Evolutionary conservation across 2,329 filamentous ascomycete species (phyloP).

Genomic region (Aspergillus felis): DNA sequence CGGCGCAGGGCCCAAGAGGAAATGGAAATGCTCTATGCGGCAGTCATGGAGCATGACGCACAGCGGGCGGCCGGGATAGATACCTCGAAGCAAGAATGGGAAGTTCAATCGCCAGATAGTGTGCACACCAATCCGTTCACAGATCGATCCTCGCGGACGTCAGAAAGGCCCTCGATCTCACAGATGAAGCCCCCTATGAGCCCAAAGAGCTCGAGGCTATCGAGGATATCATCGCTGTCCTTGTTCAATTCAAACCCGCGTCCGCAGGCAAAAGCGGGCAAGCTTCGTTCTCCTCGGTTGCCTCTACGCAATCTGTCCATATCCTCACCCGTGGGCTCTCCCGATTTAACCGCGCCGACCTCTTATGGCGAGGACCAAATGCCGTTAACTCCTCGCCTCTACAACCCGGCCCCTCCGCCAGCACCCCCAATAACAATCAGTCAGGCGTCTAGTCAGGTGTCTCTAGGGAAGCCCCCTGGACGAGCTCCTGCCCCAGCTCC

Average conservation of each 20-base stretch:
- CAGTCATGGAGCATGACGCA: constrained; percentile 83
- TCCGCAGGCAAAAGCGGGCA: constrained; percentile 38
- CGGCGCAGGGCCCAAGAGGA: constrained; percentile 72
- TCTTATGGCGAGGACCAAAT: constrained; percentile 51
- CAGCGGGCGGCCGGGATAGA: constrained; percentile 35
- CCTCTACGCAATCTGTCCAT: constrained; percentile 55
- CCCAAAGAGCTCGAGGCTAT: constrained; percentile 35
- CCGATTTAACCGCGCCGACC: constrained; percentile 39
- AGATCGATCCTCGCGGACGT: constrained; percentile 23
- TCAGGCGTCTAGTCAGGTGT: constrained; percentile 36
- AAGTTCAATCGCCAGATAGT: constrained; percentile 21
- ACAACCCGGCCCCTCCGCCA: constrained; percentile 55
- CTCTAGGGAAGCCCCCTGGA: constrained; percentile 12
- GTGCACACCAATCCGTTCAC: constrained; percentile 26
- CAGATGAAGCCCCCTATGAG: constrained; percentile 21
- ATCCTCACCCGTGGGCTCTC: constrained; percentile 50
- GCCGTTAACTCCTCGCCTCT: constrained; percentile 54
- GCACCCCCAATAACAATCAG: constrained; percentile 18
- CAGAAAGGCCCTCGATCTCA: constrained; percentile 18
- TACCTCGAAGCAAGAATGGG: constrained; percentile 14
- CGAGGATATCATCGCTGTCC: constrained; percentile 38
- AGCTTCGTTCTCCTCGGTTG: constrained; percentile 41
- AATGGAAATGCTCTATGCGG: constrained; percentile 85
- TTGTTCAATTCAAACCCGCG: constrained; percentile 39
- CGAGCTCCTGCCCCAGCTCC: constrained; percentile 27